Conservation (phyloP, 805 yeast species). For the Candida rishiriensis region DNA sequence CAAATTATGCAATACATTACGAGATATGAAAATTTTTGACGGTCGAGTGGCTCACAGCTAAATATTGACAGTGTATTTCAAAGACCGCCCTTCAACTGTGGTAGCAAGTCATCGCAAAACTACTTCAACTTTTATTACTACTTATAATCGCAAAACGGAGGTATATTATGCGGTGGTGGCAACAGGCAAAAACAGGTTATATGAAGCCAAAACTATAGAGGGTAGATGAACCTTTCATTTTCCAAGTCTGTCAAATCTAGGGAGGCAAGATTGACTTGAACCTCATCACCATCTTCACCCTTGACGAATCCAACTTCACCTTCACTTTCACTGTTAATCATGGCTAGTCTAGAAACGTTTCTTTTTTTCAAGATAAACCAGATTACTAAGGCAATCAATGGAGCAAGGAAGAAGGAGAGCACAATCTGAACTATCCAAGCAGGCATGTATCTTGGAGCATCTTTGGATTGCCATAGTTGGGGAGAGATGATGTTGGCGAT, state of each 20-base stretch:
- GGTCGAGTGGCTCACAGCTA: too few species aligned
- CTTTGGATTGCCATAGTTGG: conserved; percentile 43
- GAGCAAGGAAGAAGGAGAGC: conserved; percentile 44
- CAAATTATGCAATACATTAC: too few species aligned
- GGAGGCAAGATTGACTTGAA: conserved; percentile 36
- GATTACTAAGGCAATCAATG: conserved; percentile 38
- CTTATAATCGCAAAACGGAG: too few species aligned
- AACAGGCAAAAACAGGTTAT: too few species aligned
- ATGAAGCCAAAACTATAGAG: conserved; percentile 26
- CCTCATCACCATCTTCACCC: conserved; percentile 26
- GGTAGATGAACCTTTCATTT: conserved; percentile 48
- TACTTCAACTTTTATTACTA: too few species aligned
- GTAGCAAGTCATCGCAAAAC: too few species aligned
- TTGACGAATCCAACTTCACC: conserved; percentile 26
- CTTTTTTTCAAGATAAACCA: conserved; percentile 41
- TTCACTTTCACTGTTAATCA: conserved; percentile 14
- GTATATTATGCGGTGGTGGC: too few species aligned
- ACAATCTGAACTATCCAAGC: conserved; percentile 57
- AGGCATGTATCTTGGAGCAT: conserved; percentile 40
- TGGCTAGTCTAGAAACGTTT: conserved; percentile 35
- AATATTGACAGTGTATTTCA: too few species aligned
- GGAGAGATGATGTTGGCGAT: conserved; percentile 51
- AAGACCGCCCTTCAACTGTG: too few species aligned
- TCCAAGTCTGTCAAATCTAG: conserved; percentile 53
- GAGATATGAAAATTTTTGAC: too few species aligned